A percentile compares a stretch with the other conserved stretches of the same genome.
Conservation (phyloP, 2,329 filamentous ascomycete genomes). For the Monilinia aucupariae region DNA sequence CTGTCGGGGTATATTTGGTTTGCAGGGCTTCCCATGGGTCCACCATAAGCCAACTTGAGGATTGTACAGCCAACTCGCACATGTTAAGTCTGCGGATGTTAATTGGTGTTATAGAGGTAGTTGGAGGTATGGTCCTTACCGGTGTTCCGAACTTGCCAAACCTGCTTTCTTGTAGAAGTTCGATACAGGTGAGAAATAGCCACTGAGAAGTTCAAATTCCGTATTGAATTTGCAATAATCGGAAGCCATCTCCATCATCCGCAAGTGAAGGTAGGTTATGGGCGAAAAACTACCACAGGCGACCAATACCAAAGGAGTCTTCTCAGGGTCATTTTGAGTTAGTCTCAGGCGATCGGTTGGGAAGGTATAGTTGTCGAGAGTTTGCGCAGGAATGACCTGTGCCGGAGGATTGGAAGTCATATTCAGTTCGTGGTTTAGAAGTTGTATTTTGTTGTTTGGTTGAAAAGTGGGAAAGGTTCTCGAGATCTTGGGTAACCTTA, state of each 20-base stretch:
- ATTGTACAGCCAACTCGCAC: slow-evolving; percentile 76
- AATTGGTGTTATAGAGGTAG: background rate
- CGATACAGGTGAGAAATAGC: slow-evolving; percentile 68
- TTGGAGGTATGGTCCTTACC: slow-evolving; percentile 40
- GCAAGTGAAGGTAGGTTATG: slow-evolving; percentile 69
- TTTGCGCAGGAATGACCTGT: slow-evolving; percentile 24
- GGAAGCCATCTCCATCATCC: slow-evolving; percentile 73
- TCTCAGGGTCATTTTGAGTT: slow-evolving; percentile 49
- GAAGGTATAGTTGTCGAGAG: slow-evolving; percentile 47
- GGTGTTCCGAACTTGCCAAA: slow-evolving; percentile 65
- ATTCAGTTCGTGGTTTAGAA: background rate
- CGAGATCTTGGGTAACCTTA: background rate
- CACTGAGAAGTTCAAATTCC: slow-evolving; percentile 79
- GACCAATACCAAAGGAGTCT: slow-evolving; percentile 60
- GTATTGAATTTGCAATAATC: slow-evolving; percentile 72
- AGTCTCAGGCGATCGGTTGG: slow-evolving; percentile 55
- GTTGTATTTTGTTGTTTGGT: background rate
- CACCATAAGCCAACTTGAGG: slow-evolving; percentile 76
- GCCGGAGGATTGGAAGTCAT: slow-evolving; percentile 22
- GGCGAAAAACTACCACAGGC: slow-evolving; percentile 70
- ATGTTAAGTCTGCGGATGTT: slow-evolving; percentile 58
- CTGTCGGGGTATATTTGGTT: slow-evolving; percentile 80
- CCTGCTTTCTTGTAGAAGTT: slow-evolving; percentile 72
- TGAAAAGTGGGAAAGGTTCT: background rate
- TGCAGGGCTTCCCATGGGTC: slow-evolving; percentile 87